Evolutionary conservation across 2,329 filamentous ascomycete genomes (phyloP), one percentile per base, ranked within the genome.

Genomic region (Aureobasidium sp.): DNA sequence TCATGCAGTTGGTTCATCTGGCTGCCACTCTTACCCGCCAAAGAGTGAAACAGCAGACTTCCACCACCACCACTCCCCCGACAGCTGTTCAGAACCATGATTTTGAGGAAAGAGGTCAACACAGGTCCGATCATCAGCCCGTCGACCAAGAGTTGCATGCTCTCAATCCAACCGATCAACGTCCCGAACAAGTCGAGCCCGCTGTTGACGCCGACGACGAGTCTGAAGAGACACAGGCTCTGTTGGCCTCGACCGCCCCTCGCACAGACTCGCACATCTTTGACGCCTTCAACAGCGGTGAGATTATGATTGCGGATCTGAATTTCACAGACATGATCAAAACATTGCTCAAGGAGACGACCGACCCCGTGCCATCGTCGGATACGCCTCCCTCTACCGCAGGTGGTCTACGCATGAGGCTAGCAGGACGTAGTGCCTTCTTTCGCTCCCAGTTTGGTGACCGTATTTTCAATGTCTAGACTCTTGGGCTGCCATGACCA

Each of bases 1-100:
- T 72, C 4, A 63, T 84, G 57, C 79, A 84, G 67, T 58, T 83
- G 6, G 61, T 80, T 35, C 79, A 81, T 69, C 67, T 84, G 48
- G 75, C 75, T 8, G 72, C 78, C 35, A 69, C 76, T 37, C 64
- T 79, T 30, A 76, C 81, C 64, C 72, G 73, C 47, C 70, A 75
- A 25, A 74, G 73, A 48, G 66, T 74, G 30, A 75, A 71, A 55
- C 68, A 70, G 59, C 65, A 63, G 58, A 34, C 58, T 4, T 35
- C 57, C 27, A 29, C 42, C n/a, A 61, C 63, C 16, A 59, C 68
- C 30, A 57, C 57, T 2, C 50, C 59, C n/a, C 55, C 54, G 35
- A 51, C 50, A 12, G 56, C 56, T 16, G 47, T 54, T n/a, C 80
- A 83, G 61, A 78, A 81, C 60, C 70, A 78, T 54, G 80, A 84